phyloP scores from a whole-genome alignment of 2,329 filamentous ascomycete genomes.

The Phyllosticta citribraziliensis region DNA sequence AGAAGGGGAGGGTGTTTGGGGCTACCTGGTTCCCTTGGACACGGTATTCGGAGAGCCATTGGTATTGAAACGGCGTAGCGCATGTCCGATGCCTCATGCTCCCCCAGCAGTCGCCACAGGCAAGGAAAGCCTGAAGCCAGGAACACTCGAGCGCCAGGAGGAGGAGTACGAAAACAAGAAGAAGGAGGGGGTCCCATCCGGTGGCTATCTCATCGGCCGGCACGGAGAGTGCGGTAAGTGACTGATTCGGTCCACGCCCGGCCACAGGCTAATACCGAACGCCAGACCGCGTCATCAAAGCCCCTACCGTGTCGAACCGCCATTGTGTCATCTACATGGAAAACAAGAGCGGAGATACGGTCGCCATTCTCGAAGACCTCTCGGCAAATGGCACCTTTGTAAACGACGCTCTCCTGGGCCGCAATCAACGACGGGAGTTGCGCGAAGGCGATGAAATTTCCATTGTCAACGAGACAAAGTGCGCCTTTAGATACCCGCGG shows the following conservation, averaged over 20 bases:
- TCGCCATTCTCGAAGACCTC: constrained; percentile 79
- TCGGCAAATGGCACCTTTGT: constrained; percentile 96
- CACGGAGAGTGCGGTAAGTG: constrained; percentile 85
- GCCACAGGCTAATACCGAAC: neutral
- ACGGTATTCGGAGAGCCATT: constrained; percentile 57
- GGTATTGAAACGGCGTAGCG: constrained; percentile 64
- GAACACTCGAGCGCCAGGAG: constrained; percentile 50
- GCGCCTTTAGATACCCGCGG: constrained; percentile 79
- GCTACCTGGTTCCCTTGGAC: constrained; percentile 79
- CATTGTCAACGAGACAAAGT: constrained; percentile 73
- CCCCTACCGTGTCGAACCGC: constrained; percentile 77
- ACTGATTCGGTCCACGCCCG: neutral
- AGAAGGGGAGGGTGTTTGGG: constrained; percentile 81
- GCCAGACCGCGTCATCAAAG: constrained; percentile 57
- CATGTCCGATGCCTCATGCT: constrained; percentile 52
- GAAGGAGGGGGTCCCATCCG: constrained; percentile 49
- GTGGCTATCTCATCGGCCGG: constrained; percentile 83
- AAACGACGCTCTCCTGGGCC: constrained; percentile 81
- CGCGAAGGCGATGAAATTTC: constrained; percentile 86
- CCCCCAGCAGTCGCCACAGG: constrained; percentile 27
- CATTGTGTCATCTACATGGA: constrained; percentile 62
- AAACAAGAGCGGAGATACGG: constrained; percentile 45
- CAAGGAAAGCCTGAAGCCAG: constrained; percentile 36
- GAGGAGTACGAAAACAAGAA: constrained; percentile 47
- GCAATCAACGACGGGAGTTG: constrained; percentile 83